Evolutionary conservation across 176 grass and related monocot genomes (phyloP).

Genomic region (Raddia distichophylla): DNA sequence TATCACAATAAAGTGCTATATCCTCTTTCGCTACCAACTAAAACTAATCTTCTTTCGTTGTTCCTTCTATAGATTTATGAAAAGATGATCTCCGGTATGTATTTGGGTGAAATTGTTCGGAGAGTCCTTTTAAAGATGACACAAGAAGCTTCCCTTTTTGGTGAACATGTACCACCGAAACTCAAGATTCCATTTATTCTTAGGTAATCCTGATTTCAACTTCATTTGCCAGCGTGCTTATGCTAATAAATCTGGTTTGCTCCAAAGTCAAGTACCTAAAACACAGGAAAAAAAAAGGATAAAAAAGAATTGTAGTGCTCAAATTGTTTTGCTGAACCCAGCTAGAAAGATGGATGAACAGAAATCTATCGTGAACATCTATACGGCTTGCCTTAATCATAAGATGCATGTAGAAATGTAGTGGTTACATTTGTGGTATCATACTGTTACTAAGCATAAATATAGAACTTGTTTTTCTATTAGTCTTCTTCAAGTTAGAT

Average conservation of each 20-base stretch:
- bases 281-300: neutral
- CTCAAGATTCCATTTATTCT: slow-evolving; percentile 67
- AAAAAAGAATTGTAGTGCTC: neutral
- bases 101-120: slow-evolving; percentile 79
- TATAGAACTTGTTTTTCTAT: neutral
- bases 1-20: slow-evolving; percentile 18
- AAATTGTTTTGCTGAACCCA: neutral
- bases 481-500: slow-evolving; percentile 4
- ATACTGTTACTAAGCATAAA: neutral
- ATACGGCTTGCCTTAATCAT: neutral
- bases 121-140: slow-evolving; percentile 70
- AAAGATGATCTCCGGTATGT: slow-evolving; percentile 93
- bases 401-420: neutral
- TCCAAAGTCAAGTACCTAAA: neutral
- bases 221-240: slow-evolving; percentile 4
- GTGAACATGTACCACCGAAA: slow-evolving; percentile 53
- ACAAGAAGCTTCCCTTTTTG: slow-evolving; percentile 65
- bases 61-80: slow-evolving; percentile 65
- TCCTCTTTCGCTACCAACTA: neutral
- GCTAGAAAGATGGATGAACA: slow-evolving; percentile 12
- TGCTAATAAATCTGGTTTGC: neutral
- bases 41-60: neutral
- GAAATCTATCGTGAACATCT: neutral
- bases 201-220: slow-evolving; percentile 30
- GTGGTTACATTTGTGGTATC: neutral